phyloP scores from a whole-genome alignment of 2,329 filamentous ascomycete genomes.

The Diaporthe batatas region DNA sequence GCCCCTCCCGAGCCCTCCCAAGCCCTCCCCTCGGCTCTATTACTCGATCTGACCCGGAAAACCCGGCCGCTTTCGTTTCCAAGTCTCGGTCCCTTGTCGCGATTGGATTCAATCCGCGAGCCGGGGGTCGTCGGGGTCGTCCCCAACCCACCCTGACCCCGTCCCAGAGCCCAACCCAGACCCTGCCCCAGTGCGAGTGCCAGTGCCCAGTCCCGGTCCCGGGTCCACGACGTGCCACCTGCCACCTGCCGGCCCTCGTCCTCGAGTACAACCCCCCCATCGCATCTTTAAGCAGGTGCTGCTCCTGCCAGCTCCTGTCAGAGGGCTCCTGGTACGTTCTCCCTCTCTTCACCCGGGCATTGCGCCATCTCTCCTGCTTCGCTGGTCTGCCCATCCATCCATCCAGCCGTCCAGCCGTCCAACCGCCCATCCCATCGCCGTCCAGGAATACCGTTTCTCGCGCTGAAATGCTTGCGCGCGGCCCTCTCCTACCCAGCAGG shows the following conservation, averaged over 20 bases:
- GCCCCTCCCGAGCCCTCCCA: no score
- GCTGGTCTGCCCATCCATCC: no score
- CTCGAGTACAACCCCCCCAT: constrained; percentile 14
- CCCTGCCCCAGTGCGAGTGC: no score
- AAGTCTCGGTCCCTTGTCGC: constrained; percentile 20
- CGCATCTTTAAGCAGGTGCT: constrained; percentile 31
- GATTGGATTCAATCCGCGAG: constrained; percentile 21
- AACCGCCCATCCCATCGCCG: no score
- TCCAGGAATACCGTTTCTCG: not conserved
- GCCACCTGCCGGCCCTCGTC: not conserved
- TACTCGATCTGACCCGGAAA: constrained; percentile 6
- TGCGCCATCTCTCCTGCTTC: constrained; percentile 1
- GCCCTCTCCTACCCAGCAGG: not conserved
- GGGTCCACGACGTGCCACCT: constrained; percentile 6
- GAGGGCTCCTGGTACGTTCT: constrained; percentile 12
- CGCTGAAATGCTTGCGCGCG: not conserved
- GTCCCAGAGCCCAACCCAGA: no score
- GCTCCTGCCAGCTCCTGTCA: constrained; percentile 21
- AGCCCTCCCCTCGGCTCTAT: not conserved
- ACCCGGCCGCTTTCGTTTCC: constrained; percentile 8
- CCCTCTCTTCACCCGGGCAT: not conserved
- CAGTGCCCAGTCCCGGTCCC: not conserved
- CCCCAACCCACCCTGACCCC: constrained; percentile 12
- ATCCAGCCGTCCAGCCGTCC: no score
- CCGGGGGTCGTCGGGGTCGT: constrained; percentile 18